These are phyloP conservation scores for Albatrellus sp. DNA, from an alignment of 1,284 basidiomycete genomes.

Conservation along the genomic window DNA sequence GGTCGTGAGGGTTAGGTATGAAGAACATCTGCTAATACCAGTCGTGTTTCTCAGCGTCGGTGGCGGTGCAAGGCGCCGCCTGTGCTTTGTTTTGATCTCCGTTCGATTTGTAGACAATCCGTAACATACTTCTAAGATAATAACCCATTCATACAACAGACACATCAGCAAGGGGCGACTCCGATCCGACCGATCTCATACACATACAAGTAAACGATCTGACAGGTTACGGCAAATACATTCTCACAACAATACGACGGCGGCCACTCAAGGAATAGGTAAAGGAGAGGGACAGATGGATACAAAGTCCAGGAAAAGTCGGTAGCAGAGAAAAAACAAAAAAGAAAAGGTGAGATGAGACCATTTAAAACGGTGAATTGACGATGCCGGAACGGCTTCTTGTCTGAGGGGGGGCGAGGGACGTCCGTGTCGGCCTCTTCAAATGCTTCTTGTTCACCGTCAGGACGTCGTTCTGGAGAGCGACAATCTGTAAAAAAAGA, in stretches of 20 bases:
- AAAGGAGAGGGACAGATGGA: neutral
- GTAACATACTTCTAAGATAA: too few species aligned
- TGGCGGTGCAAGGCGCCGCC: too few species aligned
- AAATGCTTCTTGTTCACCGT: constrained; percentile 90
- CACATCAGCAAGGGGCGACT: too few species aligned
- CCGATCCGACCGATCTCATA: neutral
- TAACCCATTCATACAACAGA: too few species aligned
- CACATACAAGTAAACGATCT: neutral
- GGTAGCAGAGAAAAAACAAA: neutral
- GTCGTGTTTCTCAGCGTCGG: neutral
- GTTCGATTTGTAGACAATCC: too few species aligned
- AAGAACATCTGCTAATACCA: too few species aligned
- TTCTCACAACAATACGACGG: neutral
- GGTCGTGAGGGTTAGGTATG: neutral
- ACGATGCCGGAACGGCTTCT: constrained; percentile 53
- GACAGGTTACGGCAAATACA: too few species aligned
- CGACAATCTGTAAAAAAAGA: constrained; percentile 59
- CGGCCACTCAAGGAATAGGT: neutral
- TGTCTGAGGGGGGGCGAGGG: constrained; percentile 42
- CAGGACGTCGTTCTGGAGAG: constrained; percentile 88
- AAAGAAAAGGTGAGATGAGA: neutral
- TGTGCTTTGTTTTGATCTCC: too few species aligned
- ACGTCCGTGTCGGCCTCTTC: constrained; percentile 75
- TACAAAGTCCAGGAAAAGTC: constrained; percentile 1
- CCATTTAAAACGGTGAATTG: constrained; percentile 48